These are phyloP conservation scores for Spathaspora arborariae DNA, from an alignment of 805 yeast species.

Conservation along the genomic window DNA sequence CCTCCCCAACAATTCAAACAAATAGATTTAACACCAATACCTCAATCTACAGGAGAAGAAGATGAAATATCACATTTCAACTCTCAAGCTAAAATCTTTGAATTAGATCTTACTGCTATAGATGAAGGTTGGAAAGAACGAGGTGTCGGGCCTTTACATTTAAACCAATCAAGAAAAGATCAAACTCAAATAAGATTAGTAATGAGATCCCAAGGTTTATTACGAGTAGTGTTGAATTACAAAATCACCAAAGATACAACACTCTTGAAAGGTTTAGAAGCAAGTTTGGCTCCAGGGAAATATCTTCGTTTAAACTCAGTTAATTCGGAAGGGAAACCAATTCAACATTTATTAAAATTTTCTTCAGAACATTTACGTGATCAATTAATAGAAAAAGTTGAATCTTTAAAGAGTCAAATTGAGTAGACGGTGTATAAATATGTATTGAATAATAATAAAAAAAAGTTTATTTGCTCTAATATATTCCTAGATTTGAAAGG, in stretches of 20 bases:
- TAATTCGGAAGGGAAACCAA: slow-evolving; percentile 58
- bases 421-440: no score
- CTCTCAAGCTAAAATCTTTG: slow-evolving; percentile 75
- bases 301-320: slow-evolving; percentile 72
- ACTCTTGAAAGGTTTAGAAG: slow-evolving; percentile 75
- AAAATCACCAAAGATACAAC: slow-evolving; percentile 62
- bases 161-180: slow-evolving; percentile 48
- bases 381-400: slow-evolving; percentile 51
- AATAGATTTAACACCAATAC: slow-evolving; percentile 55
- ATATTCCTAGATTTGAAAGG: no score
- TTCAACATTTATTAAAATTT: slow-evolving; percentile 79
- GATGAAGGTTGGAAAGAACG: slow-evolving; percentile 92
- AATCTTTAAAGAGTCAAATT: slow-evolving; percentile 21
- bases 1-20: slow-evolving; percentile 43
- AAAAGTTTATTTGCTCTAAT: no score
- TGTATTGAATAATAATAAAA: no score
- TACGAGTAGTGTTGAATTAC: slow-evolving; percentile 76
- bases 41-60: slow-evolving; percentile 86
- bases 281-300: slow-evolving; percentile 80
- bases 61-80: slow-evolving; percentile 66
- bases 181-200: slow-evolving; percentile 60
- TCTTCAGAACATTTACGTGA: slow-evolving; percentile 59
- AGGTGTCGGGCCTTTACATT: slow-evolving; percentile 84
- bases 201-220: slow-evolving; percentile 86
- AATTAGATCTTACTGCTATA: slow-evolving; percentile 60